Conservation (phyloP, 2,329 filamentous ascomycete species). For the Diaporthe caulivora region DNA sequence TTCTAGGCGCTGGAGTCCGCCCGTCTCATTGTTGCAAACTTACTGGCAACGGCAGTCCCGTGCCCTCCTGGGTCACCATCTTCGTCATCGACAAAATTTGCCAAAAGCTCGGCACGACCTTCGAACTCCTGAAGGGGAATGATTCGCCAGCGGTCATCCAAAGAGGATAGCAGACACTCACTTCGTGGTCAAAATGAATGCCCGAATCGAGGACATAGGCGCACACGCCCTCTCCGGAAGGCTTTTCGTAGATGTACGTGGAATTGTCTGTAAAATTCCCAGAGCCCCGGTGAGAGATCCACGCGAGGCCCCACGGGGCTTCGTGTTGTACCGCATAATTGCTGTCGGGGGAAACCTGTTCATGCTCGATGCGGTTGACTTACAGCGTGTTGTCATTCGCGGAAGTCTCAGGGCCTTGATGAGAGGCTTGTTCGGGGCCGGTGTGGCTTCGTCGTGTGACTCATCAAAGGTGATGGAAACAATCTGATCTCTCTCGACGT, state of each 20-base stretch:
- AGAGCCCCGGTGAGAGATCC: not conserved
- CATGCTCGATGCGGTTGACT: not conserved
- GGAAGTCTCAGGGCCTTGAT: not conserved
- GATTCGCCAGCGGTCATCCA: not conserved
- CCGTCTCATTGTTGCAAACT: not conserved
- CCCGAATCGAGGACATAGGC: not conserved
- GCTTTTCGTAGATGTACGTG: not conserved
- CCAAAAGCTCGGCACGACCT: not conserved
- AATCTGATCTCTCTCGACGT: not conserved
- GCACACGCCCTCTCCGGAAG: not conserved
- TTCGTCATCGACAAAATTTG: not conserved
- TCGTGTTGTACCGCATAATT: not conserved
- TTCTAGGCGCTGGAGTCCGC: not conserved
- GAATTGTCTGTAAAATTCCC: not conserved
- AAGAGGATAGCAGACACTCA: not conserved
- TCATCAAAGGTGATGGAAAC: not conserved
- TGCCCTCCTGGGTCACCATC: not conserved
- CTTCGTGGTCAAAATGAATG: not conserved
- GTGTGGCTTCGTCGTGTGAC: not conserved
- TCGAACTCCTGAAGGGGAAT: not conserved
- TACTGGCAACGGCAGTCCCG: not conserved
- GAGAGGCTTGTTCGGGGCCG: not conserved
- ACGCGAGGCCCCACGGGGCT: not conserved
- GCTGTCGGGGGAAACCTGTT: not conserved
- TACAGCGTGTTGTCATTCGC: not conserved